A percentile compares a stretch with the other conserved stretches of the same genome.
Evolutionary conservation across 2,329 filamentous ascomycete genomes (phyloP).

Genomic region (Exophiala viscosa): DNA sequence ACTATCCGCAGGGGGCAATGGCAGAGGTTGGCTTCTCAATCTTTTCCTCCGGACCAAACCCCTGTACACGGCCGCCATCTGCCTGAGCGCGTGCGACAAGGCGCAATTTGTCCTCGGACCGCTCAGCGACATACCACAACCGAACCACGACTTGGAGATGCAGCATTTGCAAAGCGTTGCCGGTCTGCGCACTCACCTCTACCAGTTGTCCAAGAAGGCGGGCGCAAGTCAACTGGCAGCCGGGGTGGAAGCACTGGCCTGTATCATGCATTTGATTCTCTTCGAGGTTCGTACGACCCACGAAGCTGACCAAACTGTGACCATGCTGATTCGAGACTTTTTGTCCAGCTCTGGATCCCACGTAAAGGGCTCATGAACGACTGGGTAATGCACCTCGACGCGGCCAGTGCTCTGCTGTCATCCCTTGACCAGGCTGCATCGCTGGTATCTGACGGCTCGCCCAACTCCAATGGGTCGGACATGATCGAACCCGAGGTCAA

Average conservation of each 20-base stretch:
- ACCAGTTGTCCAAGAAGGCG: constrained; percentile 2
- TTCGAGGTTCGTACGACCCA: constrained; percentile 4
- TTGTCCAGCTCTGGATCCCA: constrained; percentile 2
- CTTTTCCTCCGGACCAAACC: constrained; percentile 3
- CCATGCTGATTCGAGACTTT: background rate
- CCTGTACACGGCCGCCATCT: constrained; percentile 4
- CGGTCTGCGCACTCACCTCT: constrained; percentile 2
- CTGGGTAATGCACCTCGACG: constrained; percentile 6
- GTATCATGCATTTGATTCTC: constrained; percentile 7
- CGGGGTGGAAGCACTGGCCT: constrained; percentile 5
- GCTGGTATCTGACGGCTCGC: background rate
- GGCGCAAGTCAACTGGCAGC: constrained; percentile 5
- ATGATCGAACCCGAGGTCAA: background rate
- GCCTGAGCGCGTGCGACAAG: constrained; percentile 8
- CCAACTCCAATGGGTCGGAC: background rate
- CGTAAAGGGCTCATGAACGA: constrained; percentile 1
- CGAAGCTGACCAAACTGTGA: background rate
- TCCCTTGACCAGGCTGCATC: constrained; percentile 1
- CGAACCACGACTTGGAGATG: constrained; percentile 5
- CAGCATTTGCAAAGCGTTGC: constrained; percentile 8
- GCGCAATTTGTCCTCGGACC: constrained; percentile 3
- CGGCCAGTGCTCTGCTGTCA: constrained; percentile 7
- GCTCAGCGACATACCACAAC: constrained; percentile 3
- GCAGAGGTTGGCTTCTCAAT: constrained; percentile 6
- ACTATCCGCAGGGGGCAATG: background rate